Conservation (phyloP, 2,329 filamentous ascomycete genomes). For the Monilinia aucupariae region DNA sequence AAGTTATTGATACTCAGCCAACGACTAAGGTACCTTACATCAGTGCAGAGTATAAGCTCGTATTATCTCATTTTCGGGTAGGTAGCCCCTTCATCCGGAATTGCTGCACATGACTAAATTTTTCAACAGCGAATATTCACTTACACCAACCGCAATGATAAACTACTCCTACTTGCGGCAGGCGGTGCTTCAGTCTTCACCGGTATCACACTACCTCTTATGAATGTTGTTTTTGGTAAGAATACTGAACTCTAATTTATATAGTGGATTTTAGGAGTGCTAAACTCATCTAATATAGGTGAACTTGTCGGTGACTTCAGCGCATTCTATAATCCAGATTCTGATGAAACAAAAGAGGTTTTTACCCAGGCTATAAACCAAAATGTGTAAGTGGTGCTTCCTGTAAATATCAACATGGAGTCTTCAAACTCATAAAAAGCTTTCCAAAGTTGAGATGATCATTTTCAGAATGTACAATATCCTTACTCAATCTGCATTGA, state of each 20-base stretch:
- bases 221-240: conserved; percentile 52
- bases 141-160: conserved; percentile 21
- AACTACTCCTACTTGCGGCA: conserved; percentile 33
- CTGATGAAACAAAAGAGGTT: conserved; percentile 39
- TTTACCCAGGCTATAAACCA: conserved; percentile 48
- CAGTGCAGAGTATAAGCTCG: conserved; percentile 4
- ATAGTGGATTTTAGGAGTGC: neutral
- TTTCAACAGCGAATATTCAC: conserved; percentile 26
- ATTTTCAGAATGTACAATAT: too few relatives aligned
- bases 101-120: neutral
- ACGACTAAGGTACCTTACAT: neutral
- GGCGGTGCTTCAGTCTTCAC: conserved; percentile 46
- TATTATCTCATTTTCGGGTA: conserved; percentile 11
- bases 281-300: conserved; percentile 18
- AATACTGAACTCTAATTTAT: conserved; percentile 26
- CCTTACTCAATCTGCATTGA: too few relatives aligned
- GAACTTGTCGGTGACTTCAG: conserved; percentile 39
- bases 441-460: too few relatives aligned
- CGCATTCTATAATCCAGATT: conserved; percentile 45
- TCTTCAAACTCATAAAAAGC: too few relatives aligned
- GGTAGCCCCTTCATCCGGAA: neutral
- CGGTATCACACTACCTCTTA: conserved; percentile 50
- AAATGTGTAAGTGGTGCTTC: conserved; percentile 27
- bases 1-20: neutral
- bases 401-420: conserved; percentile 16